Conservation (phyloP, 2,329 filamentous ascomycete species). For the Aspergillus ochraceus region DNA sequence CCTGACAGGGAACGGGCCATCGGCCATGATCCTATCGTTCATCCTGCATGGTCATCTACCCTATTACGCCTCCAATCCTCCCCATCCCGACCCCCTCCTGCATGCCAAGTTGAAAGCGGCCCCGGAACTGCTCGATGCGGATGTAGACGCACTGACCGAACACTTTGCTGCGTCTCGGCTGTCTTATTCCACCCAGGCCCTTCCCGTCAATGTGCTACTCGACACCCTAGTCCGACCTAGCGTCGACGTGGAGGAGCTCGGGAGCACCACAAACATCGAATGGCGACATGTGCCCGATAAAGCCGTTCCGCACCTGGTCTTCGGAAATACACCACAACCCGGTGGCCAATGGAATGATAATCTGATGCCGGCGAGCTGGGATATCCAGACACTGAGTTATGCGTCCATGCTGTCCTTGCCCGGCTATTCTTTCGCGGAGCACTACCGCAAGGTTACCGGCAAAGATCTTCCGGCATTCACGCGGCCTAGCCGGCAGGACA, state of each 20-base stretch:
- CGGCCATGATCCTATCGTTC: slow-evolving; percentile 62
- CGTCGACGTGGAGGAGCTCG: slow-evolving; percentile 57
- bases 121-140: slow-evolving; percentile 49
- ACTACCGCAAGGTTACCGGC: slow-evolving; percentile 47
- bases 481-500: slow-evolving; percentile 55
- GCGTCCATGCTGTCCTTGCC: slow-evolving; percentile 62
- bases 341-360: slow-evolving; percentile 63
- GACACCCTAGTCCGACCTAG: slow-evolving; percentile 61
- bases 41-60: slow-evolving; percentile 63
- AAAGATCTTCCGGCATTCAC: slow-evolving; percentile 52
- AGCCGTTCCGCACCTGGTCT: slow-evolving; percentile 54
- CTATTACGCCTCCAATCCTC: slow-evolving; percentile 51
- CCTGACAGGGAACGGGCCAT: slow-evolving; percentile 58
- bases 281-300: slow-evolving; percentile 55
- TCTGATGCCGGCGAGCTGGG: slow-evolving; percentile 51
- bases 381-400: slow-evolving; percentile 62
- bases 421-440: slow-evolving; percentile 57
- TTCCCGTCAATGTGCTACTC: slow-evolving; percentile 60
- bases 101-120: slow-evolving; percentile 54
- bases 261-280: slow-evolving; percentile 51
- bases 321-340: slow-evolving; percentile 52
- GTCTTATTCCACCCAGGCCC: slow-evolving; percentile 61
- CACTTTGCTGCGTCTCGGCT: slow-evolving; percentile 59
- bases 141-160: slow-evolving; percentile 52
- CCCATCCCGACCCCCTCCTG: slow-evolving; percentile 59